A percentile compares a stretch with the other conserved stretches of the same genome.
Conservation (phyloP, 2,329 filamentous ascomycete genomes). For the Hymenoscyphus fraxineus region DNA sequence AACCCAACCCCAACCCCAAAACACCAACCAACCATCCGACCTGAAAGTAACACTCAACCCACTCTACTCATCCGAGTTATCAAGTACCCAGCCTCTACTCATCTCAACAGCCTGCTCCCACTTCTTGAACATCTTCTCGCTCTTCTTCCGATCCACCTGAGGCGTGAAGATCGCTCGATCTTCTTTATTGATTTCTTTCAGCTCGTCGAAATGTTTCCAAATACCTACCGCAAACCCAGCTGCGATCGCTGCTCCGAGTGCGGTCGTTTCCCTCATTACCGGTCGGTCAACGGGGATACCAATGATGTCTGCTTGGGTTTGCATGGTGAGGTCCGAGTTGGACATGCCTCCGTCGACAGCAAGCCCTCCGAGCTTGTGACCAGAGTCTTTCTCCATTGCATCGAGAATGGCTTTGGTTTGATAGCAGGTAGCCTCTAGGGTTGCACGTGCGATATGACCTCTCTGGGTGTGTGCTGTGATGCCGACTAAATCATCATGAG, state of each 20-base stretch:
- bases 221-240: conserved; percentile 73
- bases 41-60: background rate
- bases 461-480: conserved; percentile 67
- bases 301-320: conserved; percentile 77
- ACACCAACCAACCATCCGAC: background rate
- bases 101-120: conserved; percentile 78
- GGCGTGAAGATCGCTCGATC: conserved; percentile 68
- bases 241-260: conserved; percentile 76
- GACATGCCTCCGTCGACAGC: conserved; percentile 71
- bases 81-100: conserved; percentile 64
- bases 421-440: conserved; percentile 69
- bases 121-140: conserved; percentile 60
- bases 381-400: conserved; percentile 69
- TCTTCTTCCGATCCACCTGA: conserved; percentile 55
- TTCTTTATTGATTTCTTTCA: conserved; percentile 67
- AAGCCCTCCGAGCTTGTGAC: conserved; percentile 58
- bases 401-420: conserved; percentile 71
- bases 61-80: conserved; percentile 9
- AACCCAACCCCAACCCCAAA: background rate
- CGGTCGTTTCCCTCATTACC: conserved; percentile 79
- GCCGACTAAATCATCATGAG: conserved; percentile 44
- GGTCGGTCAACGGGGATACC: conserved; percentile 75
- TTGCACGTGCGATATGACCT: conserved; percentile 68
- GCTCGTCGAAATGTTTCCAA: conserved; percentile 70
- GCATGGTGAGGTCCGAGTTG: conserved; percentile 70